Conservation (phyloP, 768 basidiomycete genomes). For the Hygrocybe coccinea region DNA sequence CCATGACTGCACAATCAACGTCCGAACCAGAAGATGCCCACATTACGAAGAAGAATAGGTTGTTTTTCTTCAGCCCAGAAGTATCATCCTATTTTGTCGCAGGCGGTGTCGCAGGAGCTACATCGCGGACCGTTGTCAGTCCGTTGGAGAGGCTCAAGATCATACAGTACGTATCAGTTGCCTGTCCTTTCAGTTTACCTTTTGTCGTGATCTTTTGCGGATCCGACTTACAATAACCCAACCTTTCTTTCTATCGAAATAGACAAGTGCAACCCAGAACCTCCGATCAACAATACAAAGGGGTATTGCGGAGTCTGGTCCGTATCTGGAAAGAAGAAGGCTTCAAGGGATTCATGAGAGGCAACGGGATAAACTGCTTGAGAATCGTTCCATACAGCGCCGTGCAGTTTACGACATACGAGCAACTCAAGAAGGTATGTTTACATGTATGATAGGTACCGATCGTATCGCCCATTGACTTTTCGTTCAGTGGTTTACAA, state of each 20-base stretch:
- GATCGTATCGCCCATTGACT: slow-evolving; percentile 27
- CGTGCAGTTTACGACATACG: slow-evolving; percentile 85
- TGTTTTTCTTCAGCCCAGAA: slow-evolving; percentile 32
- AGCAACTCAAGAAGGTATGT: slow-evolving; percentile 79
- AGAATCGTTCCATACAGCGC: slow-evolving; percentile 92
- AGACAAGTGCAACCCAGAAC: slow-evolving; percentile 87
- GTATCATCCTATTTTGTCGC: slow-evolving; percentile 46
- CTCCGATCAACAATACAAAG: slow-evolving; percentile 65
- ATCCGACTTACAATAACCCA: neutral
- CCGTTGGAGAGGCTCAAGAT: slow-evolving; percentile 94
- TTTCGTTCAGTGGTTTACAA: slow-evolving; percentile 57
- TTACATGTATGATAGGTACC: neutral
- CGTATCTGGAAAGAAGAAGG: slow-evolving; percentile 96
- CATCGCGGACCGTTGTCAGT: slow-evolving; percentile 86
- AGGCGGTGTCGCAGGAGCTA: slow-evolving; percentile 56
- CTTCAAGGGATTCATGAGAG: slow-evolving; percentile 87
- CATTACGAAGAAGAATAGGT: slow-evolving; percentile 14
- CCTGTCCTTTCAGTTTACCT: slow-evolving; percentile 5
- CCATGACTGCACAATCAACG: slow-evolving; percentile 1
- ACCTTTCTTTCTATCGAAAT: neutral
- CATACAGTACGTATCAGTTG: slow-evolving; percentile 66
- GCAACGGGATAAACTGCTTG: slow-evolving; percentile 85
- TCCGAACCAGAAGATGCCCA: neutral
- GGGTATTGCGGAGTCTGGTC: slow-evolving; percentile 76
- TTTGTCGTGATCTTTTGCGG: neutral